These are phyloP conservation scores for Trapa incisa DNA, from an alignment of 345 rosid genomes.

Conservation along the genomic window DNA sequence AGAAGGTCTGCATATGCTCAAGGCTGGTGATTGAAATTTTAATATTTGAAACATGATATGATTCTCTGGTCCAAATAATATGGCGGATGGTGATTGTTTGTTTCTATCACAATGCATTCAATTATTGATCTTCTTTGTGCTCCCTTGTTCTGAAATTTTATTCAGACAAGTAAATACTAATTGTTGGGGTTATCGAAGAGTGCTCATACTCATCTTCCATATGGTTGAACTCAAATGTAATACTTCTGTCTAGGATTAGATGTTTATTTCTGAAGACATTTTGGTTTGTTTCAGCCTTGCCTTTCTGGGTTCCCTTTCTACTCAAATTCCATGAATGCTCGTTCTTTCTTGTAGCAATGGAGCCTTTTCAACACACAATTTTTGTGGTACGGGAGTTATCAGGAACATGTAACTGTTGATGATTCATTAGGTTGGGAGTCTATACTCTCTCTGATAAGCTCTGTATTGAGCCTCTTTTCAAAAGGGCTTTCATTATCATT, in stretches of 20 bases:
- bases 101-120: no score
- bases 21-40: background rate
- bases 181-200: no score
- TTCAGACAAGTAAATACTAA: no score
- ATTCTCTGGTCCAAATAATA: background rate
- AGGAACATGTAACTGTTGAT: background rate
- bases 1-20: slow-evolving; percentile 41
- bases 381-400: background rate
- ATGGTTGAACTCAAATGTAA: no score
- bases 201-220: no score
- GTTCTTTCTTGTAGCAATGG: background rate
- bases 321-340: background rate
- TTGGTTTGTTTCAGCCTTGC: background rate
- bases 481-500: background rate
- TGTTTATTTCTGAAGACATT: background rate
- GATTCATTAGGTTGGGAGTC: background rate
- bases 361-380: background rate
- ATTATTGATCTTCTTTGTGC: no score
- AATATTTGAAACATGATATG: background rate
- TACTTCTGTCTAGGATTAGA: background rate
- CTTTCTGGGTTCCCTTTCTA: background rate
- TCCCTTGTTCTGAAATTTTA: no score
- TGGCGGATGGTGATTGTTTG: no score
- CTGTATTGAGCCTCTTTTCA: background rate
- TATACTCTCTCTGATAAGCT: background rate